Base-by-base conservation (phyloP, 768 basidiomycete genomes). In the Tricholoma terreum region DNA sequence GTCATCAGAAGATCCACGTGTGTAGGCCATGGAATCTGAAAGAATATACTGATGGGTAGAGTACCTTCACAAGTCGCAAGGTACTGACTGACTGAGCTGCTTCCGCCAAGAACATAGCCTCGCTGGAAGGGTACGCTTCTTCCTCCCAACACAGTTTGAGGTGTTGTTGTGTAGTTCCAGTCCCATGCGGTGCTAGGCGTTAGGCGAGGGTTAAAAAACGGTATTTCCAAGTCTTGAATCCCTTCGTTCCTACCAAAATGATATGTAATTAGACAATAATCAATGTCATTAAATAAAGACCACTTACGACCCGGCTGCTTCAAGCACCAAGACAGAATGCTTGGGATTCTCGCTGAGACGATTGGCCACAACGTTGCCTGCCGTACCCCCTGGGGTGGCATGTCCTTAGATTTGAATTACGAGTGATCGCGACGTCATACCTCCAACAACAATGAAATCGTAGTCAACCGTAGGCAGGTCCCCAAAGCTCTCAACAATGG, bases 321-420 rank as follows among this genome's bases (percentile, higher is more conserved):
- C 76, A 53, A 77, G 65, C 11, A 81, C 71, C n/a, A 78, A 65
- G 10, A 82, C 77, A 4, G 68, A 67, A 48, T 70, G 66, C 21
- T 64, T 58, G 0, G 69, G 59, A 60, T 79, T 72, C 56, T 79
- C 76, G 4, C 72, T 65, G 14, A 83, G 69, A 66, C 70, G 55
- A 40, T 60, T 60, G 19, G 61, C 63, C 5, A 64, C 21, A n/a
- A 62, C 63, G 34, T 62, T 62, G 17, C 61, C 63, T 30, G 63
- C 60, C 7, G 61, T 62, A 5, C 63, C 63, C 34, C 61, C 63
- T 64, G 1, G 74, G 72, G 31, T 74, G n/a, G n/a, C n/a, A n/a
- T n/a, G 58, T 12, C 78, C 78, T 2, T 71, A 75, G 17, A 58
- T 10, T 10, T 12, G 21, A 35, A 33, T 27, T 9, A 49, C n/a